These are phyloP conservation scores for Fusarium torulosum DNA, from an alignment of 2,329 filamentous ascomycete genomes.

Conservation along the genomic window DNA sequence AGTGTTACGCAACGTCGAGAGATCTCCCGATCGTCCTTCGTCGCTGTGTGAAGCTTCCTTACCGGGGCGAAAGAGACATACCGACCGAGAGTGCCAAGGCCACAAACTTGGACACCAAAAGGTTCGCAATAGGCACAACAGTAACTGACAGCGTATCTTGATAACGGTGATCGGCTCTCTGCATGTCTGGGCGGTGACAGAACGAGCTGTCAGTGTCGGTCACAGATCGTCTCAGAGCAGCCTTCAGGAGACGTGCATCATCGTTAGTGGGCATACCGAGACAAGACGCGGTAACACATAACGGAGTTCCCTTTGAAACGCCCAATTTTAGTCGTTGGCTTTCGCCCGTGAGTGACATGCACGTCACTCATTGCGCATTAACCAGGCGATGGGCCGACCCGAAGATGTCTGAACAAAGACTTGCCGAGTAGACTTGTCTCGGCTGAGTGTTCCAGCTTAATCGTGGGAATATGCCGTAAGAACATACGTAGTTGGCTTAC, in stretches of 20 bases:
- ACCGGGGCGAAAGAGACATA: background rate
- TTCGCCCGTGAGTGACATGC: conserved; percentile 9
- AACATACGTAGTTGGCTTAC: conserved; percentile 13
- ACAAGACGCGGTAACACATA: conserved; percentile 14
- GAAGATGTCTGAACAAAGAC: conserved; percentile 2
- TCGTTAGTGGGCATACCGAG: conserved; percentile 28
- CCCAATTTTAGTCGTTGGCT: background rate
- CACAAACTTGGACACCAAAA: conserved; percentile 2
- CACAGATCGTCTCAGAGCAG: conserved; percentile 10
- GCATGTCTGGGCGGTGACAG: conserved; percentile 19
- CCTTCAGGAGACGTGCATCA: conserved; percentile 21
- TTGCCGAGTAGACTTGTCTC: background rate
- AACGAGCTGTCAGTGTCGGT: conserved; percentile 14
- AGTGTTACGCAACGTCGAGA: conserved; percentile 25
- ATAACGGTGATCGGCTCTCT: conserved; percentile 13
- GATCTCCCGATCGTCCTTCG: conserved; percentile 38
- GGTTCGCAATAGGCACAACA: background rate
- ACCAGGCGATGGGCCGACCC: conserved; percentile 11
- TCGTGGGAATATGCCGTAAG: background rate
- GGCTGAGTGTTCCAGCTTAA: conserved; percentile 3
- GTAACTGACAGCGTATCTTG: background rate
- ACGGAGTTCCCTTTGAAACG: conserved; percentile 10
- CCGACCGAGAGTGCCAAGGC: conserved; percentile 9
- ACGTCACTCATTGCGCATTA: conserved; percentile 24
- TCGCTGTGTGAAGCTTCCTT: conserved; percentile 11